Conservation (phyloP, 768 basidiomycete genomes). For the Tulasnella sp. region DNA sequence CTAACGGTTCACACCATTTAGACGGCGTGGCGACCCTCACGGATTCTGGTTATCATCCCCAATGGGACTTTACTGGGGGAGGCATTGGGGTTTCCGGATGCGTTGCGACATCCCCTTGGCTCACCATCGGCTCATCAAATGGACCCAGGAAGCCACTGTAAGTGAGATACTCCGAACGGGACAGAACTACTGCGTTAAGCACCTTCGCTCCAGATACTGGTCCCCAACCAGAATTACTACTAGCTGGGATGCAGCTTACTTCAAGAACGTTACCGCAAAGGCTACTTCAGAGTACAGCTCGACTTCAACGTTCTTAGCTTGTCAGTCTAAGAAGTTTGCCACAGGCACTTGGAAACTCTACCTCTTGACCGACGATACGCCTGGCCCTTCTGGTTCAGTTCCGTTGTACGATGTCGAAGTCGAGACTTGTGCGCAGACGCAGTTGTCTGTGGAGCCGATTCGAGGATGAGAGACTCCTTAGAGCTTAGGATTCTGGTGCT, state of each 20-base stretch:
- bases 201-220: background rate
- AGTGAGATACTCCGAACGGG: background rate
- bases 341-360: background rate
- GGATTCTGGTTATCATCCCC: background rate
- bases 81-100: background rate
- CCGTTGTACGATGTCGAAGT: background rate
- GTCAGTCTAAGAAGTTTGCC: background rate
- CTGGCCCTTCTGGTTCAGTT: background rate
- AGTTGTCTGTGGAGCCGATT: background rate
- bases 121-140: background rate
- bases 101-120: background rate
- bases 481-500: background rate
- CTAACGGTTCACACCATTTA: background rate
- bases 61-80: background rate
- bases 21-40: background rate
- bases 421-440: background rate
- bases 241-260: background rate
- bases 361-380: background rate
- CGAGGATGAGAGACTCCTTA: background rate
- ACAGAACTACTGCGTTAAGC: background rate
- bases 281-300: background rate
- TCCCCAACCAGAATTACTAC: background rate
- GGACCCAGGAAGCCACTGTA: background rate
- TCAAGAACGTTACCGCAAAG: background rate
- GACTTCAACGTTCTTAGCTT: background rate